phyloP scores from a whole-genome alignment of 768 basidiomycete species.

The Mycena kentingensis region DNA sequence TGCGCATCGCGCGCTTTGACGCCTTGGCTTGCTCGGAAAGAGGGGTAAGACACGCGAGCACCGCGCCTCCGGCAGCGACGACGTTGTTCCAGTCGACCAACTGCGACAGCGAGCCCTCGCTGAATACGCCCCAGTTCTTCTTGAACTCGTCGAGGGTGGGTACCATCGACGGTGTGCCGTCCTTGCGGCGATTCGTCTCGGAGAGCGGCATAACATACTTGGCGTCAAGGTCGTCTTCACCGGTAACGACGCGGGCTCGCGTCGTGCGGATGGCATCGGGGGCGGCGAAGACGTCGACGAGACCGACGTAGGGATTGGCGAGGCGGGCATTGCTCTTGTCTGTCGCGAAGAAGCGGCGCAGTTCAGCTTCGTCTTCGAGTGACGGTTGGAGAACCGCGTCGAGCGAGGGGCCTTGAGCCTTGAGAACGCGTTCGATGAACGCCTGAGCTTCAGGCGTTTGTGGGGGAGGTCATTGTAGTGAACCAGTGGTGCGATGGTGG shows the following conservation, averaged over 20 bases:
- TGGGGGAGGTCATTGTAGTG: conserved; percentile 8
- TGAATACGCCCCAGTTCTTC: conserved; percentile 65
- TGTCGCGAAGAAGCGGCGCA: conserved; percentile 58
- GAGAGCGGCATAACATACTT: conserved; percentile 59
- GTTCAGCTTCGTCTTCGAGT: conserved; percentile 55
- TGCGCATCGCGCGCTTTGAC: conserved; percentile 58
- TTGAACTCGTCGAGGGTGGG: conserved; percentile 57
- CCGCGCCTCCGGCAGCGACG: conserved; percentile 61
- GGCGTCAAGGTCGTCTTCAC: conserved; percentile 45
- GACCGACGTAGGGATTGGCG: conserved; percentile 52
- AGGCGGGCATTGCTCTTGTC: conserved; percentile 50
- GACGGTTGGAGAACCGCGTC: conserved; percentile 52
- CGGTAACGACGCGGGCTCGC: conserved; percentile 48
- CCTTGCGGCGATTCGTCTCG: conserved; percentile 44
- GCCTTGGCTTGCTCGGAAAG: conserved; percentile 48
- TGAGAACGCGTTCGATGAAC: conserved; percentile 25
- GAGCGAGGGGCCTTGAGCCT: conserved; percentile 33
- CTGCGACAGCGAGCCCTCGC: conserved; percentile 62
- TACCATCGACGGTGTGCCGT: conserved; percentile 53
- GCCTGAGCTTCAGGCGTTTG: conserved; percentile 19
- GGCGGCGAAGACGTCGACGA: conserved; percentile 60
- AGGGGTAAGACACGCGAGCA: conserved; percentile 58
- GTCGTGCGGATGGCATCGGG: conserved; percentile 51
- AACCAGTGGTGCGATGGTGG: background rate
- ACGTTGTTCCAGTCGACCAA: conserved; percentile 65